Conservation (phyloP, 148 eudicot genomes). For the Mesembryanthemum crystallinum region DNA sequence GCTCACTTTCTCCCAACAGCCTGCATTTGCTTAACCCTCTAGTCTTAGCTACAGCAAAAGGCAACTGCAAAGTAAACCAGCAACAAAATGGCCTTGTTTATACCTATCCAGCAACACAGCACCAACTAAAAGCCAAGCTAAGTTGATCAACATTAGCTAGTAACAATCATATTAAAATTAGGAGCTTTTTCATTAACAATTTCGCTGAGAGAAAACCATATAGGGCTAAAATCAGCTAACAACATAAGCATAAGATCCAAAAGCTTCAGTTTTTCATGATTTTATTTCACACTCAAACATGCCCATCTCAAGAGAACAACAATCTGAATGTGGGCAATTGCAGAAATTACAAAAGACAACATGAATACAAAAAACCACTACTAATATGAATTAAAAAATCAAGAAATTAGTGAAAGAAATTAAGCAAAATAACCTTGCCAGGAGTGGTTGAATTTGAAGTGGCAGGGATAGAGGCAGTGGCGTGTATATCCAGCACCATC, state of each 20-base stretch:
- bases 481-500: conserved; percentile 91
- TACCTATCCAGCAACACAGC: no score
- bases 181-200: no score
- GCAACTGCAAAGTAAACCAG: not conserved
- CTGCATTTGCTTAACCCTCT: not conserved
- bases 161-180: not conserved
- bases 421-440: conserved; percentile 57
- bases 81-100: no score
- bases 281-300: not conserved
- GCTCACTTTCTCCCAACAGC: not conserved
- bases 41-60: not conserved
- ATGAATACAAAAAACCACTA: not conserved
- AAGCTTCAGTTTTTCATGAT: not conserved
- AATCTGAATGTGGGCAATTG: not conserved
- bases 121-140: not conserved
- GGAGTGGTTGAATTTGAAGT: conserved; percentile 73
- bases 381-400: not conserved
- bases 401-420: not conserved
- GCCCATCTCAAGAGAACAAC: not conserved
- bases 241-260: no score
- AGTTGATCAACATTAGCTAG: not conserved
- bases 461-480: conserved; percentile 57
- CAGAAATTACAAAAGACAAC: not conserved
- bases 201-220: no score
- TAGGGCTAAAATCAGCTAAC: no score